Conservation (phyloP, 2,329 filamentous ascomycete genomes). For the Fusarium sp. region DNA sequence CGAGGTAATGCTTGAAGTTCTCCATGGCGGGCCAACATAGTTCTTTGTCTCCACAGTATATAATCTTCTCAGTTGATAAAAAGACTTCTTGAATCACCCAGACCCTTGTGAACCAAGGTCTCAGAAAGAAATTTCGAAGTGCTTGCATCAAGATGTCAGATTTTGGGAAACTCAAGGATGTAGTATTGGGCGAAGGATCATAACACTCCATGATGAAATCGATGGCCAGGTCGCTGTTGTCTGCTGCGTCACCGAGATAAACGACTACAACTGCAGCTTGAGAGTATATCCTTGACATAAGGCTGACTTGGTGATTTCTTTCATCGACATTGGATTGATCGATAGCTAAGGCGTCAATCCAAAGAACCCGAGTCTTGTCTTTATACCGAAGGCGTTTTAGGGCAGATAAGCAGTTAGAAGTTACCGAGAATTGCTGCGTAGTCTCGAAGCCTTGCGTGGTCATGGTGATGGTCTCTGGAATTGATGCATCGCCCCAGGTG, state of each 20-base stretch:
- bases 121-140: background rate
- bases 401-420: background rate
- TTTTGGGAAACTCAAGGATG: accelerated
- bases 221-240: background rate
- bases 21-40: background rate
- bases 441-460: background rate
- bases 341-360: background rate
- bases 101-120: background rate
- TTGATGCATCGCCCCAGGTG: background rate
- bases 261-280: background rate
- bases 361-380: background rate
- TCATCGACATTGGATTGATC: background rate
- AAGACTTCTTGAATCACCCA: background rate
- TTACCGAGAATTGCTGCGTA: background rate
- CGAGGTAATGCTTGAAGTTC: background rate
- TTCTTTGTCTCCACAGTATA: background rate
- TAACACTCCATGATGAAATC: background rate
- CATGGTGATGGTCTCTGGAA: background rate
- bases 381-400: background rate
- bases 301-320: background rate
- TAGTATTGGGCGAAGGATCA: background rate
- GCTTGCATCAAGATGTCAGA: background rate
- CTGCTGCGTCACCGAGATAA: background rate
- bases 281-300: background rate
- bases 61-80: background rate